Base-by-base conservation (phyloP, 257 asterid species). In the Ophiorrhiza pumila region DNA sequence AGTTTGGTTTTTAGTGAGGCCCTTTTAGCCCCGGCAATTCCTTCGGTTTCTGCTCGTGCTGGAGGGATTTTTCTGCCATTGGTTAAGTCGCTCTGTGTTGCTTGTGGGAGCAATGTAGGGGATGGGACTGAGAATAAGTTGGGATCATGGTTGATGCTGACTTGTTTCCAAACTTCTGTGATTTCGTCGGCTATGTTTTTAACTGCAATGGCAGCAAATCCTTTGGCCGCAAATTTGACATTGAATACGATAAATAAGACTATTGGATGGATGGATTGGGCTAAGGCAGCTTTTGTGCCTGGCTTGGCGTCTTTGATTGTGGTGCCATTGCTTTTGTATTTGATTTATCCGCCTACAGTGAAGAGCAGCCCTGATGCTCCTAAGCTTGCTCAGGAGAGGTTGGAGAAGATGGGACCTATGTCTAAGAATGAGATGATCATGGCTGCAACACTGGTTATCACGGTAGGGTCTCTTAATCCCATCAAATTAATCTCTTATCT, bases 221-320 rank as follows among this genome's bases (percentile, higher is more conserved):
- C 99, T 0, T 76, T 94, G 88, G 93, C 96, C 2, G 99, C 97
- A 13, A 94, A 87, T 75, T 82, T 94, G 82, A 94, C 99, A 1
- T 69, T 78, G 9, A 86, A 63, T 69, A 91, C 99, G 0, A 94
- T 94, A 7, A 83, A 82, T 81, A 78, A 86, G 79, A 72, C 89
- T 0, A 89, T 94, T 73, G 93, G 92, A 31, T 94, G 98, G 99
- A 90, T 94, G 99, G 99, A 94, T 83, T 94, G 99, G 99, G 98
- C 99, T 45, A 90, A 92, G 87, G 99, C 98, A 20, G 99, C 99
- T 7, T 77, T 94, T n/a, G 97, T 94, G 34, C 98, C 98, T 0
- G 98, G 98, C 32, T 66, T 94, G 78, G 90, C 88, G 39, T 91
- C 98, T 0, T 78, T 94, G 77, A 25, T 87, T 20, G 96, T 94